These are phyloP conservation scores for Royoungia palumana DNA, from an alignment of 768 basidiomycete genomes.

Conservation along the genomic window DNA sequence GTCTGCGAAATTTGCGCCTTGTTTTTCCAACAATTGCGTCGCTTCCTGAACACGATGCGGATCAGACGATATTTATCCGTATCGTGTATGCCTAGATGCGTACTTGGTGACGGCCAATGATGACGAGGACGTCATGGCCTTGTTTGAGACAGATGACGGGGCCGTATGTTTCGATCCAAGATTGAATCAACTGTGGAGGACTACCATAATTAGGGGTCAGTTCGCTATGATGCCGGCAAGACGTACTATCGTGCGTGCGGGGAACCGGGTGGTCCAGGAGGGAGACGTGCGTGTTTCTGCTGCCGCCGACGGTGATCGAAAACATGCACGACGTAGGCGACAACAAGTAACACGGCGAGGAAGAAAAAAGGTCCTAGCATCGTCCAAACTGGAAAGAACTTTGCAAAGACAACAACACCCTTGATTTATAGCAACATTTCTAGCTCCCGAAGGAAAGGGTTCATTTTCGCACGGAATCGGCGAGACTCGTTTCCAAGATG, in stretches of 20 bases:
- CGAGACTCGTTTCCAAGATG: no score
- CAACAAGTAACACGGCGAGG: no score
- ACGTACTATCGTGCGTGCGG: conserved; percentile 20
- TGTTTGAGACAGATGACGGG: conserved; percentile 25
- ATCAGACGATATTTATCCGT: no score
- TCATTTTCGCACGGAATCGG: no score
- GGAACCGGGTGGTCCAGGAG: conserved; percentile 19
- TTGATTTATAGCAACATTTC: no score
- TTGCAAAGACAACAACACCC: no score
- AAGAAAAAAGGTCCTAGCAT: no score
- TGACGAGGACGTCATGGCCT: conserved; percentile 25
- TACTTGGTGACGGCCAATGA: conserved; percentile 23
- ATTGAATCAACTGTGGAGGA: conserved; percentile 16
- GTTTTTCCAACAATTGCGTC: conserved; percentile 58
- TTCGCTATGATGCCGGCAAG: no score
- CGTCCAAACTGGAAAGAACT: no score
- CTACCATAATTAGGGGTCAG: background rate
- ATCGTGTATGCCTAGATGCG: background rate
- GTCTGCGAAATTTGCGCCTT: conserved; percentile 50
- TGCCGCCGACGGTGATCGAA: no score
- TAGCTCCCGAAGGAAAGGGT: no score
- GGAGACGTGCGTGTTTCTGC: conserved; percentile 6
- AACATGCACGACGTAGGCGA: no score
- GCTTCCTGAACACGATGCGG: conserved; percentile 31
- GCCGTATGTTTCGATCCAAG: conserved; percentile 28